phyloP scores from a whole-genome alignment of 75 land plant species.

The Larix kaempferi region DNA sequence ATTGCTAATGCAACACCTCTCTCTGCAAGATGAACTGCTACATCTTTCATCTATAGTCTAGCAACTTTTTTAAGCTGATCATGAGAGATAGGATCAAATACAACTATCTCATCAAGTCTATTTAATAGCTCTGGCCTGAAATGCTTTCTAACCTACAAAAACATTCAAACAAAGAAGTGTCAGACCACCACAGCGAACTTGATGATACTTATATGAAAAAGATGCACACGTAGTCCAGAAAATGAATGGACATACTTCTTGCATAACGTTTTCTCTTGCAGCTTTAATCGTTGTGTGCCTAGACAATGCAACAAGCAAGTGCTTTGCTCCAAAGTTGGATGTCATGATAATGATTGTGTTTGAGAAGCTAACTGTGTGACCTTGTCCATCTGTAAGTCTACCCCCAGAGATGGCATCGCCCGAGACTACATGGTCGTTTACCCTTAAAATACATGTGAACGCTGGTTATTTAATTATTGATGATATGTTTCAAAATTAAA shows the following conservation, averaged over 20 bases:
- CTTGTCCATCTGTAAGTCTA: constrained; percentile 94
- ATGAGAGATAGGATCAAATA: constrained; percentile 88
- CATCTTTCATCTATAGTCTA: constrained; percentile 87
- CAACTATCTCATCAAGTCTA: constrained; percentile 90
- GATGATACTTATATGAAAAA: background rate
- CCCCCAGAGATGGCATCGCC: constrained; percentile 24
- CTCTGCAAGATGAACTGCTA: constrained; percentile 85
- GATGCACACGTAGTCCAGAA: background rate
- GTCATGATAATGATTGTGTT: constrained; percentile 93
- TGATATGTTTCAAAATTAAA: too few species aligned
- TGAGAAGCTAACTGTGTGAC: constrained; percentile 85
- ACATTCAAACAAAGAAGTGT: background rate
- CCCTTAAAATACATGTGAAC: too few species aligned
- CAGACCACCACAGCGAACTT: background rate
- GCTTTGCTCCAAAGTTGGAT: constrained; percentile 96
- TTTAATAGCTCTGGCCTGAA: constrained; percentile 93
- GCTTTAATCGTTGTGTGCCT: constrained; percentile 60
- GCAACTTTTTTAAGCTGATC: constrained; percentile 87
- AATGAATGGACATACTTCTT: constrained; percentile 44
- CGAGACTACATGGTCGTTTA: too few species aligned
- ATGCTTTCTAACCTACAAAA: constrained; percentile 67
- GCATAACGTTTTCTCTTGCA: constrained; percentile 73
- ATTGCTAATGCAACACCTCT: constrained; percentile 90
- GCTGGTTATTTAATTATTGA: too few species aligned
- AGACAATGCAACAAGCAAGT: constrained; percentile 66